Evolutionary conservation across 176 grass and related monocot species (phyloP).

Genomic region (Triticum urartu): DNA sequence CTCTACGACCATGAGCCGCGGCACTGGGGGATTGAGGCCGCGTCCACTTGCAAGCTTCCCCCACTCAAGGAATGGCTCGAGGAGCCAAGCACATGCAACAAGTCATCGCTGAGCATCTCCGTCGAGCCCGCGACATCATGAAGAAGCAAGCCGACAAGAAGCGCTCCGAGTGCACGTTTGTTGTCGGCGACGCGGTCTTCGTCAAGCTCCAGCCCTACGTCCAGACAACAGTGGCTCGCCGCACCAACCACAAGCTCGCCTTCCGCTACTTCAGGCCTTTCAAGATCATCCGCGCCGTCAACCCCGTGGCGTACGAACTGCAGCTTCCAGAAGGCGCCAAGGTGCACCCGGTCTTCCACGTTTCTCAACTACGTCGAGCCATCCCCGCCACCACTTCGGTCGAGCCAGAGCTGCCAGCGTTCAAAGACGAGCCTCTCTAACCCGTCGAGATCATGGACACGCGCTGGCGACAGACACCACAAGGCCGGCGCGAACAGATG

Average conservation of each 20-base stretch:
- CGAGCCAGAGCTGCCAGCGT: no score
- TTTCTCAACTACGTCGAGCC: background rate
- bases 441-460: no score
- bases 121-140: no score
- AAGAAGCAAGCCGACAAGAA: no score
- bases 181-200: background rate
- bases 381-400: accelerated
- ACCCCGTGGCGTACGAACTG: background rate
- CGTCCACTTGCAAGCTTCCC: background rate
- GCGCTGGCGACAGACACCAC: no score
- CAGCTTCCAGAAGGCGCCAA: background rate
- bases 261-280: background rate
- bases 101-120: background rate
- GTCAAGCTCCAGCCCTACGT: background rate
- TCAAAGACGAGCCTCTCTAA: no score
- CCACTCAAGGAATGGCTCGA: background rate
- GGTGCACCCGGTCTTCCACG: background rate
- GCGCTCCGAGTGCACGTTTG: background rate
- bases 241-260: background rate
- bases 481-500: no score
- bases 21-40: no score
- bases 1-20: no score
- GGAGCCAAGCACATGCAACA: background rate
- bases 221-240: background rate
- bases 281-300: background rate